phyloP scores from a whole-genome alignment of 768 basidiomycete species.

The Paxillus rubicundulus region DNA sequence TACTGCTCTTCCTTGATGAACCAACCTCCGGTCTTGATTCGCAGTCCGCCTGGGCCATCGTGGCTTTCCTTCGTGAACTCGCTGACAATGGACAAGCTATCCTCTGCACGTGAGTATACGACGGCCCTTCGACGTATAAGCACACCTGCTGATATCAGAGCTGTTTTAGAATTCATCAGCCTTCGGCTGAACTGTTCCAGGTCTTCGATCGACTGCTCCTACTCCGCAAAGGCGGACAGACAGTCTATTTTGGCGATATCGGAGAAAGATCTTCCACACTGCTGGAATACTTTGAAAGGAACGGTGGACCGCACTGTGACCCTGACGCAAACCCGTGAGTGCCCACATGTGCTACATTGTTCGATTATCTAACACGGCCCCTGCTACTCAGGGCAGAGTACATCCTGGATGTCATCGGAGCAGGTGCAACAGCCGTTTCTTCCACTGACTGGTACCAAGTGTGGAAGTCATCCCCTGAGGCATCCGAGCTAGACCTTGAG shows the following conservation, averaged over 20 bases:
- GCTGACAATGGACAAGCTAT: conserved; percentile 56
- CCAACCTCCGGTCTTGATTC: conserved; percentile 57
- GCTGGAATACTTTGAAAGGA: conserved; percentile 23
- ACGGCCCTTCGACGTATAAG: not conserved
- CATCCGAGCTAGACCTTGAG: conserved; percentile 35
- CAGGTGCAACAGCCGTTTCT: conserved; percentile 48
- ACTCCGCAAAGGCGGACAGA: conserved; percentile 55
- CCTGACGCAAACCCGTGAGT: conserved; percentile 25
- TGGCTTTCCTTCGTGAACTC: conserved; percentile 48
- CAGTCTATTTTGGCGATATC: conserved; percentile 62
- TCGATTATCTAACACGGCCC: not conserved
- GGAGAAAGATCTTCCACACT: conserved; percentile 22
- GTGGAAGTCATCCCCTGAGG: conserved; percentile 48
- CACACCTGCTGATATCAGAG: not conserved
- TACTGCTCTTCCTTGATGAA: conserved; percentile 58
- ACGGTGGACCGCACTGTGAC: conserved; percentile 19
- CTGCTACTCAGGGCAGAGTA: conserved; percentile 39
- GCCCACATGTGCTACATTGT: not conserved
- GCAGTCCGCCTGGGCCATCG: conserved; percentile 50
- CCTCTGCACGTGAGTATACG: conserved; percentile 46
- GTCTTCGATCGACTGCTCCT: conserved; percentile 49
- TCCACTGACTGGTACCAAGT: conserved; percentile 48
- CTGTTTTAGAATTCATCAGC: conserved; percentile 24
- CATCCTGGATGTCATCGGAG: conserved; percentile 54
- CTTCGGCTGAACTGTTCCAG: conserved; percentile 51